Evolutionary conservation across 164 flowering plant species (phyloP), one percentile per base, ranked within the genome.

Genomic region (Sedum album): DNA sequence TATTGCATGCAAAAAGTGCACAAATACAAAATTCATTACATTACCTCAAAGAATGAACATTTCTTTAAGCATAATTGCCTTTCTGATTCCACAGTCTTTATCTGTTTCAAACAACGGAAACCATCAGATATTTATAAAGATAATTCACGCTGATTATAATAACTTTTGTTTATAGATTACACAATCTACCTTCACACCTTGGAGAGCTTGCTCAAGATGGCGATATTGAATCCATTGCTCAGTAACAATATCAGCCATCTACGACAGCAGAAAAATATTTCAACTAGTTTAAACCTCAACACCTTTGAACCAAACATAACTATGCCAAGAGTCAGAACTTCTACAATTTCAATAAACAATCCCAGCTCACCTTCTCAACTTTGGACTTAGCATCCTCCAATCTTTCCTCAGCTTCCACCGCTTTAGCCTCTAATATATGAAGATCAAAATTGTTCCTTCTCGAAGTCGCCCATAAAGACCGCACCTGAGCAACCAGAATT

Each of bases 201-300:
- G 79, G 79, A 86, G 83, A 68, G 93, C 96, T 80, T 90, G 96
- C 73, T 90, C 96, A 70, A 88, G 88, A 61, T 85, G 90, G 75
- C 78, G 96, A 74, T 90, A 78, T 75, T 93, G 96, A 75, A 86
- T 85, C 98, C 98, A 93, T 42, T 83, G 89, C 72, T 90, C 96
- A 14, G 89, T 77, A 36, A 89, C 83, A 74, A 93, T 74, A 70
- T 78, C 81, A 66, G 74, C 76, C 85, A 84, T 79, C 98, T 93
- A 79, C 41, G 69, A 33, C 41, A 48, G 57, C 73, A 69, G 21
- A 65, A 36, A 64, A 44, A n/a, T n/a, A n/a, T n/a, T 60, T 69
- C 42, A 44, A 14, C 13, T 38, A 38, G 41, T 38, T 23, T 33
- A 8, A 21, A 23, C 35, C 67, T 5, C 8, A 65, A 25, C 31